phyloP scores from a whole-genome alignment of 331 rosid species.

The Acacia pycnantha region DNA sequence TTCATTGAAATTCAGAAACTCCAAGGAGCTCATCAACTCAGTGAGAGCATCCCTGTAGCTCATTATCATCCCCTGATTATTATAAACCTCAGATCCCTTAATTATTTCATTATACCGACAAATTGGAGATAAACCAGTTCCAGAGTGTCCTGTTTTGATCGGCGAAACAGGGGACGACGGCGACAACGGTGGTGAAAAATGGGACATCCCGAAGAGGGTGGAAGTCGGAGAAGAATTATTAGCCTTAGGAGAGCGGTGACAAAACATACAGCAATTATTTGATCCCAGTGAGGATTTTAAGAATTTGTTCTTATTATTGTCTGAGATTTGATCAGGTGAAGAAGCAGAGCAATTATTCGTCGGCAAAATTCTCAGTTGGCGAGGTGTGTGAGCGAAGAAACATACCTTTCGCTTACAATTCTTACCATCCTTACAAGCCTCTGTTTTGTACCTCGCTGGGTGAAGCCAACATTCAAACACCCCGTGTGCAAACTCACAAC shows the following conservation, averaged over 20 bases:
- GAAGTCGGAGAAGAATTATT: conserved; percentile 68
- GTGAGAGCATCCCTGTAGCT: conserved; percentile 43
- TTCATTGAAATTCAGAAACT: conserved; percentile 57
- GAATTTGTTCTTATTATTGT: conserved; percentile 33
- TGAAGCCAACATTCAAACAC: conserved; percentile 95
- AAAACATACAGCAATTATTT: conserved; percentile 49
- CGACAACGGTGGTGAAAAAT: conserved; percentile 69
- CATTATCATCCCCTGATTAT: conserved; percentile 19
- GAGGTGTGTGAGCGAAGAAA: conserved; percentile 83
- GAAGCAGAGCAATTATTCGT: conserved; percentile 28
- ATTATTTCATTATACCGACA: conserved; percentile 29
- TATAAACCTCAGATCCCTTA: conserved; percentile 21
- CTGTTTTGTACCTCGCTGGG: conserved; percentile 87
- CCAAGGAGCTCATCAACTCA: conserved; percentile 60
- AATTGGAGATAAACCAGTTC: conserved; percentile 35
- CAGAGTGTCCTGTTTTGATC: conserved; percentile 21
- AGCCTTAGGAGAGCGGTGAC: conserved; percentile 29
- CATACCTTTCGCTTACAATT: conserved; percentile 86
- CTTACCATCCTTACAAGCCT: conserved; percentile 90
- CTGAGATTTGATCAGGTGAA: conserved; percentile 27
- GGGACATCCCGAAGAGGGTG: conserved; percentile 62
- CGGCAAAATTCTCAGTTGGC: conserved; percentile 68
- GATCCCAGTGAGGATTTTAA: conserved; percentile 27
- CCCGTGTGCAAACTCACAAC: conserved; percentile 82
- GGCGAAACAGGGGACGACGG: conserved; percentile 55